Evolutionary conservation across 2,329 filamentous ascomycete species (phyloP), one percentile per base, ranked within the genome.

Genomic region (Sphaceloma murrayae): DNA sequence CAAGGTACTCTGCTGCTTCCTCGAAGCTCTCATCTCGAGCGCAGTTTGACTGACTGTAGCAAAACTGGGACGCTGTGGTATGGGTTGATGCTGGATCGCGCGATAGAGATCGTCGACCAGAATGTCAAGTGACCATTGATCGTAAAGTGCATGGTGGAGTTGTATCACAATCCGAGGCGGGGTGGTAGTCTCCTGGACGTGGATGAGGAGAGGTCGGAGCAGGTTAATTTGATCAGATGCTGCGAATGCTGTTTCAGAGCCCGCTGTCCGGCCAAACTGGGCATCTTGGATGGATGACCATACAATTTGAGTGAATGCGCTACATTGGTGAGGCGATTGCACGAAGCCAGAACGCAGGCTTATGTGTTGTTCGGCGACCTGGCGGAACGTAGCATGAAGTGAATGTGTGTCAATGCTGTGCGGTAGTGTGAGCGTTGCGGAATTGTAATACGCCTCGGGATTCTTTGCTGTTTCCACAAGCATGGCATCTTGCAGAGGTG

Each of bases 111-210:
- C 85, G 18, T 72, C 65, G 0, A 93, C 62, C 21, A 89, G 67
- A 42, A 94, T 82, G 56, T 62, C 60, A 8, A 87, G 73, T 0
- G 86, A 88, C 88, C 88, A 95, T n/a, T 87, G 88, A 60, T 95
- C 88, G 56, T 94, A 95, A 1, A 93, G 59, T 1, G 85, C 78
- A 61, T 95, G 88, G 57, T 94, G 87, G 0, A 93, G 67, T 9
- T 80, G 69, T 33, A 85, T 43, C 8, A 74, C 54, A 1, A 61
- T 48, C 58, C 59, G 3, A 65, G 52, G 22, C 36, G 50, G n/a
- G n/a, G n/a, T n/a, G n/a, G n/a, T 46, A 3, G 56, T 39, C 43
- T 51, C 38, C 9, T 53, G 52, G 1, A 87, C 62, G 48, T 84
- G 73, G n/a, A 86, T 62, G 11, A 59, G 63, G 10, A 88, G 65